Evolutionary conservation across 148 eudicot genomes (phyloP).

Genomic region (Vaccinium corymbosum): DNA sequence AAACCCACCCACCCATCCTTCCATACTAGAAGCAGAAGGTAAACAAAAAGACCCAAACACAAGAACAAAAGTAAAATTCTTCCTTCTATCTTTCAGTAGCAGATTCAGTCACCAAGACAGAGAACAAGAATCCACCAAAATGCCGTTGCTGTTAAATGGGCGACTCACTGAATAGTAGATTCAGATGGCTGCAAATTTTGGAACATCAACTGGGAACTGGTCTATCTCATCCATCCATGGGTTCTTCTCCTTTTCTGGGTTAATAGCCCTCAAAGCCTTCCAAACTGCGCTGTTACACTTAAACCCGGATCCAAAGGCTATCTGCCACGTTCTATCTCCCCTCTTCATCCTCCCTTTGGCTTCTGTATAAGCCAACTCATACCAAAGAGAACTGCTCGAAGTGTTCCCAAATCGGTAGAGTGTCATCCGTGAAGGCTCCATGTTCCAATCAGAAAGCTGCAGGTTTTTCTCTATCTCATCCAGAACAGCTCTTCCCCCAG

Average conservation of each 20-base stretch:
- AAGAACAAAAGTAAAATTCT: not conserved
- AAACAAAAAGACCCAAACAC: not conserved
- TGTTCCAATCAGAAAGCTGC: constrained; percentile 45
- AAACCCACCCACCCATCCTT: not conserved
- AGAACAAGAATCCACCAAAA: not conserved
- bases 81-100: not conserved
- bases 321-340: constrained; percentile 46
- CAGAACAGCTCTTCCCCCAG: constrained; percentile 47
- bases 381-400: constrained; percentile 49
- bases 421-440: constrained; percentile 55
- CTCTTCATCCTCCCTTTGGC: constrained; percentile 48
- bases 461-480: constrained; percentile 47
- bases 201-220: constrained; percentile 42
- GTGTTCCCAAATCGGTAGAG: constrained; percentile 46
- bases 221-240: constrained; percentile 57
- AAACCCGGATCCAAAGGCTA: constrained; percentile 49
- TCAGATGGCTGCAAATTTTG: constrained; percentile 35
- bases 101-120: not conserved
- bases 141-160: not conserved
- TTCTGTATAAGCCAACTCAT: constrained; percentile 44
- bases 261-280: constrained; percentile 36
- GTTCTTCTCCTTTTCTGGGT: constrained; percentile 39
- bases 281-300: constrained; percentile 53
- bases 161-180: not conserved
- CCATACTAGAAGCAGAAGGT: not conserved